Base-by-base conservation (phyloP, 345 rosid genomes). In the Murraya koenigii region DNA sequence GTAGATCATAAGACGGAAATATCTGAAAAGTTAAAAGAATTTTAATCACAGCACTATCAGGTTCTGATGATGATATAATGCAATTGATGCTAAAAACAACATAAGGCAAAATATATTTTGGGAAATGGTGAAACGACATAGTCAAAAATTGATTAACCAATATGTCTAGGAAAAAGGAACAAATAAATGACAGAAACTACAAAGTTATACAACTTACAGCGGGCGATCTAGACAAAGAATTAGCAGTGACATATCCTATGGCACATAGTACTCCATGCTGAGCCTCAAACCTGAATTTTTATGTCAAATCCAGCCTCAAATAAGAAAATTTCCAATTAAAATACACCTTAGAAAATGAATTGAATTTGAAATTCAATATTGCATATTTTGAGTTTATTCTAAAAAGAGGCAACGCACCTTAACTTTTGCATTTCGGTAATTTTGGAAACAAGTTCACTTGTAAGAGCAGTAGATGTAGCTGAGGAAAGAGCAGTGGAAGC, bases 261-360 rank as follows among this genome's bases (percentile, higher is more conserved):
- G 96, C 93, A 77, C 90, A 93, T 80, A 95, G 72, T 26, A 88
- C 87, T 78, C 99, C 99, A 83, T 95, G 90, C 13, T 84, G 87
- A 66, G 74, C 87, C 85, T 95, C 99, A 82, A 90, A 93, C 92
- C 99, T 93, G 89, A 78, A 79, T 72, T 72, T 11, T 76, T 28
- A 35, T 69, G 32, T 60, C 55, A 66, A 75, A 56, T 69, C 56
- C 69, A 35, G 35, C 75, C 75, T 10, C 69, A 80, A 80, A 68
- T 74, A 59, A 80, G 79, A 69, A 32, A 32, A 39, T 19, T 61
- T 61, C 19, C 13, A 19, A 39, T 39, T 62, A 60, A 19, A 62
- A 19, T 17, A 47, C 26, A 26, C 19, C 26, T 10, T 44, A 5
- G 55, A 74, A 41, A 41, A 25, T 2, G 47, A 39, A 55, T 32